Base-by-base conservation (phyloP, 31 red algal species). In the Porphyra umbilicalis region DNA sequence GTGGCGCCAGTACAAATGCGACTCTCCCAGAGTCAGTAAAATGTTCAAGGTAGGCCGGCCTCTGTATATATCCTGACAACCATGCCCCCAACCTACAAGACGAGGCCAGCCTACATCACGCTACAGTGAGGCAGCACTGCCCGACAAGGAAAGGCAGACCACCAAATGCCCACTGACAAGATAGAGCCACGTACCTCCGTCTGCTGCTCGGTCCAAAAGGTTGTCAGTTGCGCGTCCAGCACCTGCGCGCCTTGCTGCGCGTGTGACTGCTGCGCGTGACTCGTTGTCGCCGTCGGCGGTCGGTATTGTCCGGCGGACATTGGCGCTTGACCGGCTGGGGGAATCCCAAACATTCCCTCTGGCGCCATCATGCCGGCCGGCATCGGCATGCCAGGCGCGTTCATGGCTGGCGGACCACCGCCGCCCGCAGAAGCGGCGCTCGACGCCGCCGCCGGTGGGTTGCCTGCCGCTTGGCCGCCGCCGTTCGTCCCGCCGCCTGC, bases 161-260 rank as follows among this genome's bases (percentile, higher is more conserved):
- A n/a, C n/a, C n/a, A n/a, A n/a, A n/a, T n/a, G 57, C 13, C 6
- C 57, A n/a, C 57, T 4, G 8, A 25, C 57, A 71, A 71, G 11
- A 71, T n/a, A 0, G 8, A n/a, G 30, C 25, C 5, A 71, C 57
- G 30, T 71, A 71, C 57, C 57, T 71, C 57, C 30, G 57, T 71
- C 57, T 71, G 57, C 57, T 71, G 57, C 57, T 71, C 57, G 25
- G 57, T 71, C 57, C 57, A 71, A n/a, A 71, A 71, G 57, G 57
- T 78, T 32, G 32, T 78, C 76, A 78, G 76, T 32, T 78, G 34
- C 15, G 35, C 35, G 34, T 78, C 76, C 4, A 78, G 76, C 9
- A 35, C 35, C 76, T 78, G 76, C 76, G 35, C 35, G 5, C 76
- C 35, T 32, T 78, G 76, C 76, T 78, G 76, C 76, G 35, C 35